phyloP scores from a whole-genome alignment of 495 filamentous ascomycete species.

The Trichoderma virens region DNA sequence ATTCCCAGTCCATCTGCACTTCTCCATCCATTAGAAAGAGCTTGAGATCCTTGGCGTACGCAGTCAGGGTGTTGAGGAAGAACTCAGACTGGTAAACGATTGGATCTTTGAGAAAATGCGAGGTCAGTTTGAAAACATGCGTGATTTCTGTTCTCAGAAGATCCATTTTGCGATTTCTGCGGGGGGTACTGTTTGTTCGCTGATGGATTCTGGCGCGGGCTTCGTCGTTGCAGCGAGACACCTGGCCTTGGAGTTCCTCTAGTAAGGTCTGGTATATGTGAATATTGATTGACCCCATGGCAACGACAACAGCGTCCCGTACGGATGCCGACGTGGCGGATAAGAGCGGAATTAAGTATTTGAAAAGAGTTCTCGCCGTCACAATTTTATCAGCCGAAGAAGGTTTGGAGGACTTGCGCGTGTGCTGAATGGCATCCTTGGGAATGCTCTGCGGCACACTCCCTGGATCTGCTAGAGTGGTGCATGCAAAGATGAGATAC shows the following conservation, averaged over 20 bases:
- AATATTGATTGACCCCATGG: slow-evolving; percentile 88
- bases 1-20: slow-evolving; percentile 93
- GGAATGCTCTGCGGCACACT: slow-evolving; percentile 27
- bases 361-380: slow-evolving; percentile 80
- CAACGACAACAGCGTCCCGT: slow-evolving; percentile 82
- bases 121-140: slow-evolving; percentile 89
- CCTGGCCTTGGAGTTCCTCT: slow-evolving; percentile 80
- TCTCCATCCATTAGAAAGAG: slow-evolving; percentile 90
- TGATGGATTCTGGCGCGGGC: slow-evolving; percentile 82
- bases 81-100: slow-evolving; percentile 84
- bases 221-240: slow-evolving; percentile 73
- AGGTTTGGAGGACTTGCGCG: slow-evolving; percentile 74
- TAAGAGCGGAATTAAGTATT: slow-evolving; percentile 80
- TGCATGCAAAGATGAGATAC: slow-evolving; percentile 96
- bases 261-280: slow-evolving; percentile 91
- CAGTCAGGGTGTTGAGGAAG: slow-evolving; percentile 82
- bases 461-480: slow-evolving; percentile 82
- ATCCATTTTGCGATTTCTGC: slow-evolving; percentile 72
- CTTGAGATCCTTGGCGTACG: slow-evolving; percentile 85
- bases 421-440: slow-evolving; percentile 62
- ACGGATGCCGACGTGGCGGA: slow-evolving; percentile 67
- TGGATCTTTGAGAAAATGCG: slow-evolving; percentile 74
- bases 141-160: slow-evolving; percentile 88
- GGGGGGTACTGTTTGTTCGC: slow-evolving; percentile 66
- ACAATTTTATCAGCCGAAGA: slow-evolving; percentile 74